Evolutionary conservation across 192 early-diverging fungal species (phyloP).

Genomic region (Backusella luteola): DNA sequence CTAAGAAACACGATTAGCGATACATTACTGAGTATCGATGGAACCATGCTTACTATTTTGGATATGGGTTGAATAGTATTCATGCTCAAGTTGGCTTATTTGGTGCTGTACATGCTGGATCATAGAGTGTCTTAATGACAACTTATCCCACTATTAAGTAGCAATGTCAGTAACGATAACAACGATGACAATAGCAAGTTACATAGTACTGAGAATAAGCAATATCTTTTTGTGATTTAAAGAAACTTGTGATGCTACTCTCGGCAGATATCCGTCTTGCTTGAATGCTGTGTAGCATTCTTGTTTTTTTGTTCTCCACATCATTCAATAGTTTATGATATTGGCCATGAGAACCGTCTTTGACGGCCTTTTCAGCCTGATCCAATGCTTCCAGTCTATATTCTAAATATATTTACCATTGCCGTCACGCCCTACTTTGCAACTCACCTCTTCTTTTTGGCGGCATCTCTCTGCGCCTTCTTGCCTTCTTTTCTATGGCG

Average conservation of each 20-base stretch:
- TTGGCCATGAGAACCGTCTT: conserved; percentile 28
- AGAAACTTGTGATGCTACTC: conserved; percentile 15
- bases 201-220: conserved; percentile 34
- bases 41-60: background rate
- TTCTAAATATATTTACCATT: background rate
- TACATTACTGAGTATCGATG: background rate
- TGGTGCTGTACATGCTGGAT: conserved; percentile 30
- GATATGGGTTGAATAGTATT: conserved; percentile 23
- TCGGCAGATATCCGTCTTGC: conserved; percentile 17
- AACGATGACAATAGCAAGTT: background rate
- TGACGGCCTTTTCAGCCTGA: conserved; percentile 16
- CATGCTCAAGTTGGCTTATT: conserved; percentile 31
- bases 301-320: conserved; percentile 21
- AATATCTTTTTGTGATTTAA: conserved; percentile 22
- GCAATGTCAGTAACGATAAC: background rate
- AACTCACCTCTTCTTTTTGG: conserved; percentile 13
- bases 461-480: conserved; percentile 19
- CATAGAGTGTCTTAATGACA: conserved; percentile 29
- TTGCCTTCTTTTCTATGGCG: conserved; percentile 18
- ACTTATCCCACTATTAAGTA: conserved; percentile 25
- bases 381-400: conserved; percentile 23
- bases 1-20: background rate
- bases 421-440: too few relatives aligned
- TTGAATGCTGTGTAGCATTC: conserved; percentile 20
- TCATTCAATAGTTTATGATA: conserved; percentile 25